A percentile compares a stretch with the other conserved stretches of the same genome.
phyloP scores from a whole-genome alignment of 2,329 filamentous ascomycete genomes.

The Neospermospora avenae region DNA sequence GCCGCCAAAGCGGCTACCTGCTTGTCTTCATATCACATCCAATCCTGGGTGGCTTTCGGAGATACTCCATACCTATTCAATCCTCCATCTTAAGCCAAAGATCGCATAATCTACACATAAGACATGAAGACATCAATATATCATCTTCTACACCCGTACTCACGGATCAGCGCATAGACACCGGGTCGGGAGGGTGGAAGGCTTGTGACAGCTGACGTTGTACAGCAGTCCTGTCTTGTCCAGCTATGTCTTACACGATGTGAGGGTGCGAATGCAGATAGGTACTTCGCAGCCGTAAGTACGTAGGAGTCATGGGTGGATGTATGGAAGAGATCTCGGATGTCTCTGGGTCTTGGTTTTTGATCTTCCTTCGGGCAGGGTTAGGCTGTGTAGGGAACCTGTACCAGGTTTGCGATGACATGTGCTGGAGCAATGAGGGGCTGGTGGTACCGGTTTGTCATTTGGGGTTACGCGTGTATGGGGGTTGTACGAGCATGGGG shows the following conservation, averaged over 20 bases:
- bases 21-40: too few relatives aligned
- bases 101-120: too few relatives aligned
- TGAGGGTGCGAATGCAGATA: not conserved
- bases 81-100: too few relatives aligned
- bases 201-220: not conserved
- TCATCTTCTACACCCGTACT: not conserved
- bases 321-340: not conserved
- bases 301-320: too few relatives aligned
- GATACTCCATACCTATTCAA: too few relatives aligned
- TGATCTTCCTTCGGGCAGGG: not conserved
- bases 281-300: too few relatives aligned
- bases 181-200: not conserved
- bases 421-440: not conserved
- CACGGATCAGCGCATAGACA: not conserved
- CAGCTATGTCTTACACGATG: not conserved
- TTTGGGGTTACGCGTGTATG: not conserved
- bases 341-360: not conserved
- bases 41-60: too few relatives aligned
- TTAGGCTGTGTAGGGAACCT: not conserved
- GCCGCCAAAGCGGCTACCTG: too few relatives aligned
- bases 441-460: constrained; percentile 1
- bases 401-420: not conserved
- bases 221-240: not conserved
- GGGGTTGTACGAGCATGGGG: constrained; percentile 1
- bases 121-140: not conserved